phyloP scores from a whole-genome alignment of 1,139 yeast species.

The Lodderomyces parapsilosis region DNA sequence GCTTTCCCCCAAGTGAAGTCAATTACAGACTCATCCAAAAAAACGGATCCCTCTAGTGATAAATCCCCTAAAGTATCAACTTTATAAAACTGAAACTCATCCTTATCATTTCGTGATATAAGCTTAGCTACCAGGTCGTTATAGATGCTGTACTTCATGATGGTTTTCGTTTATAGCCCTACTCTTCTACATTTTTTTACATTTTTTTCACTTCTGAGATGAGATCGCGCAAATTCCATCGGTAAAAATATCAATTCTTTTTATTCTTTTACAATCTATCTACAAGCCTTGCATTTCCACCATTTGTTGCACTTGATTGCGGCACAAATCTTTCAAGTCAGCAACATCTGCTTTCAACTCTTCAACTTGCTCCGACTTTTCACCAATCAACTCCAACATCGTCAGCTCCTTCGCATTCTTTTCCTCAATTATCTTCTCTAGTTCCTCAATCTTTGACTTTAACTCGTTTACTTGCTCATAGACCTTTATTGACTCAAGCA shows the following conservation, averaged over 20 bases:
- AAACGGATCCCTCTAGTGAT: slow-evolving; percentile 7
- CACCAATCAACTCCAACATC: slow-evolving; percentile 78
- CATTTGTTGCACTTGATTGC: slow-evolving; percentile 83
- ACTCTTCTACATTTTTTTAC: slow-evolving; percentile 5
- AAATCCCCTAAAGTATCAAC: slow-evolving; percentile 12
- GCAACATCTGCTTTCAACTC: slow-evolving; percentile 86
- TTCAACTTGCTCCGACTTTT: slow-evolving; percentile 80
- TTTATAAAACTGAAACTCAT: slow-evolving; percentile 35
- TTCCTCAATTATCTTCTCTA: slow-evolving; percentile 36
- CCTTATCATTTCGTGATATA: slow-evolving; percentile 31
- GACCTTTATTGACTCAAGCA: slow-evolving; percentile 44
- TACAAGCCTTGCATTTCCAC: slow-evolving; percentile 55
- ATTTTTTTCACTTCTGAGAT: slow-evolving; percentile 5
- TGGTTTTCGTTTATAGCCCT: neutral
- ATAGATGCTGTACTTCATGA: slow-evolving; percentile 2
- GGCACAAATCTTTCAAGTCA: slow-evolving; percentile 81
- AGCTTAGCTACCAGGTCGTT: slow-evolving; percentile 7
- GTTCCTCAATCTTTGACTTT: slow-evolving; percentile 30
- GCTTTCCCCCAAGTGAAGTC: slow-evolving; percentile 19
- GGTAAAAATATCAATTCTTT: neutral
- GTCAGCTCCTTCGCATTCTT: slow-evolving; percentile 52
- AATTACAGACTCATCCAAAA: slow-evolving; percentile 18
- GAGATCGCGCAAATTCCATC: slow-evolving; percentile 4
- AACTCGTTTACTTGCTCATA: slow-evolving; percentile 48
- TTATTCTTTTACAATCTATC: neutral